Evolutionary conservation across 2,329 filamentous ascomycete genomes (phyloP).

Genomic region (Botrytis paeoniae): DNA sequence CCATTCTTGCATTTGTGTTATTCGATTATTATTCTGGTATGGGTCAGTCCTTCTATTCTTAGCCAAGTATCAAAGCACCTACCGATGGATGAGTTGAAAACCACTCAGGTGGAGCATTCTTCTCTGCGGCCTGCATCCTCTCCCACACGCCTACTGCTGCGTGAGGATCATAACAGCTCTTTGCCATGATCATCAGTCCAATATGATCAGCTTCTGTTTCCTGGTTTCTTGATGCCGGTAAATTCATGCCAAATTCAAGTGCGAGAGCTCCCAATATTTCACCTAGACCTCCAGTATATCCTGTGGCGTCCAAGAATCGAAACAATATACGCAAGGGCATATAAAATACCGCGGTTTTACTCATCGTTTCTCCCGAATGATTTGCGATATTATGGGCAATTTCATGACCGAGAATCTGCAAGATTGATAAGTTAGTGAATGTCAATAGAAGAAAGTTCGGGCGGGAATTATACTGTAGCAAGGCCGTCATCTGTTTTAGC

Average conservation of each 20-base stretch:
- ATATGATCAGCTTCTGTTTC: slow-evolving; percentile 80
- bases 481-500: slow-evolving; percentile 66
- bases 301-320: slow-evolving; percentile 36
- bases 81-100: slow-evolving; percentile 74
- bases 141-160: slow-evolving; percentile 66
- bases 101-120: slow-evolving; percentile 62
- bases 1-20: slow-evolving; percentile 64
- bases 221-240: slow-evolving; percentile 68
- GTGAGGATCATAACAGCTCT: slow-evolving; percentile 71
- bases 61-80: slow-evolving; percentile 36
- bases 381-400: slow-evolving; percentile 73
- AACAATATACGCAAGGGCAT: slow-evolving; percentile 40
- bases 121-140: slow-evolving; percentile 57
- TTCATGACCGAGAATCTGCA: slow-evolving; percentile 76
- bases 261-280: slow-evolving; percentile 28
- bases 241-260: slow-evolving; percentile 60
- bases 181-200: slow-evolving; percentile 77
- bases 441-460: not conserved
- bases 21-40: slow-evolving; percentile 55
- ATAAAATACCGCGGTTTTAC: slow-evolving; percentile 39
- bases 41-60: slow-evolving; percentile 22
- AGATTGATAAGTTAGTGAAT: slow-evolving; percentile 45
- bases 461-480: slow-evolving; percentile 47
- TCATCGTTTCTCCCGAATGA: slow-evolving; percentile 63
- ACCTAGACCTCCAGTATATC: slow-evolving; percentile 30